Evolutionary conservation across 1,284 basidiomycete species (phyloP).

Genomic region (Coniferiporia weirii): DNA sequence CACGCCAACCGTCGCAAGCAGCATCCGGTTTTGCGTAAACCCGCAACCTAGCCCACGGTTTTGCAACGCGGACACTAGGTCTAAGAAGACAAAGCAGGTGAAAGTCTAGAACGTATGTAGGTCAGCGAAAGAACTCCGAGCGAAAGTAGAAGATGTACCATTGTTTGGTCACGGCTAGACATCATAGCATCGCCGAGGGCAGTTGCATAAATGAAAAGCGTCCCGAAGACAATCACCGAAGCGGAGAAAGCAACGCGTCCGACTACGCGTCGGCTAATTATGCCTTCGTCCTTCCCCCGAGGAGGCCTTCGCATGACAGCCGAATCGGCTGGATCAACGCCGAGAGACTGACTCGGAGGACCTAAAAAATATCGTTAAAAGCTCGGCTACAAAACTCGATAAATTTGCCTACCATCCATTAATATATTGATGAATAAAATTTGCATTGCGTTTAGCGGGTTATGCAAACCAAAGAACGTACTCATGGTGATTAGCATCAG

Average conservation of each 20-base stretch:
- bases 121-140: slow-evolving; percentile 3
- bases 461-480: slow-evolving; percentile 83
- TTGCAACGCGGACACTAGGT: slow-evolving; percentile 91
- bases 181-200: slow-evolving; percentile 79
- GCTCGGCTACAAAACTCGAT: slow-evolving; percentile 7
- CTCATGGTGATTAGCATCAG: slow-evolving; percentile 92
- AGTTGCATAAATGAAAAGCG: slow-evolving; percentile 82
- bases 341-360: slow-evolving; percentile 93
- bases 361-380: slow-evolving; percentile 37
- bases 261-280: slow-evolving; percentile 73
- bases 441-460: slow-evolving; percentile 97
- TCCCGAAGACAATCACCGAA: slow-evolving; percentile 84
- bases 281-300: slow-evolving; percentile 82
- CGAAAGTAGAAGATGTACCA: slow-evolving; percentile 50
- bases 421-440: slow-evolving; percentile 98
- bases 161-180: slow-evolving; percentile 86
- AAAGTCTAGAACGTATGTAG: slow-evolving; percentile 66
- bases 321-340: slow-evolving; percentile 92
- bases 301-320: slow-evolving; percentile 89
- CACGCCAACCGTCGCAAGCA: slow-evolving; percentile 79
- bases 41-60: slow-evolving; percentile 86
- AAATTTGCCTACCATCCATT: slow-evolving; percentile 76
- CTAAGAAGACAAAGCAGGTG: slow-evolving; percentile 94
- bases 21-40: slow-evolving; percentile 81
- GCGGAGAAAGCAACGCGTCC: slow-evolving; percentile 87